phyloP scores from a whole-genome alignment of 371 early-diverging fungal genomes.

The Syncephalastrum racemosum region DNA sequence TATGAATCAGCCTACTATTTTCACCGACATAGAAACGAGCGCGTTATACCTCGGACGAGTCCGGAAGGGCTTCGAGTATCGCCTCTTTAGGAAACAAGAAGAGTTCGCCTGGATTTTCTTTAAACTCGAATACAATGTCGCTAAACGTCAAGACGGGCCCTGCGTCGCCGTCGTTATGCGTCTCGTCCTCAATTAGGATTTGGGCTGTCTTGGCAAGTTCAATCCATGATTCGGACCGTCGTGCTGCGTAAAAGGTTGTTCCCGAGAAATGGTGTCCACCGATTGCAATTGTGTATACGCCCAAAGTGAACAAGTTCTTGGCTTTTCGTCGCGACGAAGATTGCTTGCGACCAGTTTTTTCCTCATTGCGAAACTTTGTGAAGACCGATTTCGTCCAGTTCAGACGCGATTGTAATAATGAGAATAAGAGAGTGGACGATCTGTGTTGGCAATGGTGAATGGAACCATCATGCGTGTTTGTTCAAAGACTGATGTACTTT shows the following conservation, averaged over 20 bases:
- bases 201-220: constrained; percentile 18
- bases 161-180: neutral
- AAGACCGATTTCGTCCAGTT: constrained; percentile 42
- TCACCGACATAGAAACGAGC: neutral
- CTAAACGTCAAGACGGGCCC: constrained; percentile 14
- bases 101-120: constrained; percentile 42
- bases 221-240: constrained; percentile 28
- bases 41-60: constrained; percentile 18
- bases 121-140: constrained; percentile 48
- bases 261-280: constrained; percentile 45
- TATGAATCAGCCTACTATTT: neutral
- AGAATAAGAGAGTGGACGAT: constrained; percentile 24
- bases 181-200: neutral
- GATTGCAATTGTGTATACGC: constrained; percentile 30
- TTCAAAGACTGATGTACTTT: no score
- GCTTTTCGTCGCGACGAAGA: constrained; percentile 20
- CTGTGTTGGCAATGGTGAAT: no score
- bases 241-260: constrained; percentile 43
- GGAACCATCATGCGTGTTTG: no score
- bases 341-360: constrained; percentile 28
- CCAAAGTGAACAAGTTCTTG: constrained; percentile 36
- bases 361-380: constrained; percentile 41
- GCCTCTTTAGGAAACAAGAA: constrained; percentile 42
- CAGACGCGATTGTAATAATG: constrained; percentile 45
- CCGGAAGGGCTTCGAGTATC: constrained; percentile 24